Base-by-base conservation (phyloP, 2,329 filamentous ascomycete species). In the Pseudogymnoascus sp. region DNA sequence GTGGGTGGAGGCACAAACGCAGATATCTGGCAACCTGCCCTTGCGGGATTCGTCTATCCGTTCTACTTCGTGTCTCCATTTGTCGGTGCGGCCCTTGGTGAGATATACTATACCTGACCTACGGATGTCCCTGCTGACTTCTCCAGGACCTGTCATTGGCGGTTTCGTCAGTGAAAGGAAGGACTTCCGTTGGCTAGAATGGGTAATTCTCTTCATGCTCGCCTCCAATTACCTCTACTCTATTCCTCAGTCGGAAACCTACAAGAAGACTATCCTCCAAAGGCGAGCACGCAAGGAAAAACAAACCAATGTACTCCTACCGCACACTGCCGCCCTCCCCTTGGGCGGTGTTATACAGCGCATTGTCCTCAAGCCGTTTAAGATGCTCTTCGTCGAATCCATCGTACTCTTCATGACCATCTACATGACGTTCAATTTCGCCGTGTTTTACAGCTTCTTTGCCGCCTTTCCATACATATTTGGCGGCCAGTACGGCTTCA, bases 341-440 rank as follows among this genome's bases (percentile, higher is more conserved):
- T 42, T 63, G 15, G 61, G 56, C 15, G 46, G 65, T 13, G 38
- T 68, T 4, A 64, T 63, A 38, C 63, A 66, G 40, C 67, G 62
- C 7, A 56, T 69, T 19, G 44, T 68, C 10, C 63, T 63, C 6
- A 62, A 62, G 53, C 84, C 84, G 0, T 17, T 86, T 0, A 77
- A 80, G 50, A 85, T 89, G 78, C 76, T 88, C 7, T 70, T 85
- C 42, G 80, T 81, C 1, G 86, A 89, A 67, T 85, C 86, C 2
- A 86, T 89, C 38, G 81, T 88, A 1, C 79, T 80, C 10, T 83
- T 86, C 62, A 72, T 79, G 38, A 79, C 77, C 44, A 68, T 84
- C 0, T 84, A 83, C 67, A 76, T 79, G 0, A 74, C 80, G 0
- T 79, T 78, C 67, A 77, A 79, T 61, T 84, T 83, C 62, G 81